These are phyloP conservation scores for Sporisorium exsertum DNA, from an alignment of 1,284 basidiomycete species.

Conservation along the genomic window DNA sequence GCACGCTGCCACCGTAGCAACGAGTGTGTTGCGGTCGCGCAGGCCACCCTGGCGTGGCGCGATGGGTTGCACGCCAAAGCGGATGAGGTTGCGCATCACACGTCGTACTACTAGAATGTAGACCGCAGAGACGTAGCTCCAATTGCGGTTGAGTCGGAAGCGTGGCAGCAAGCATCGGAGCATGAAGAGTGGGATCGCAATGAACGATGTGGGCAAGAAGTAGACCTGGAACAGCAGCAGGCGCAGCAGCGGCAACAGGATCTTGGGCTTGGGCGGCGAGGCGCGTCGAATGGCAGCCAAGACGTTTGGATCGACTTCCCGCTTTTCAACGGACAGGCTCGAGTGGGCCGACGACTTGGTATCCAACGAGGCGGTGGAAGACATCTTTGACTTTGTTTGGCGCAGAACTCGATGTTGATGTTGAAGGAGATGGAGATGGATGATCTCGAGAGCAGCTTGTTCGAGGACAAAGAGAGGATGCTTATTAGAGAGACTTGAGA, in stretches of 20 bases:
- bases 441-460: not conserved
- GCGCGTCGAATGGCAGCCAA: constrained; percentile 39
- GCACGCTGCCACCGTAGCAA: constrained; percentile 49
- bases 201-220: constrained; percentile 55
- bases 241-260: constrained; percentile 42
- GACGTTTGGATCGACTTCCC: constrained; percentile 47
- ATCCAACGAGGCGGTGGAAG: constrained; percentile 17
- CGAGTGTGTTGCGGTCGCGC: constrained; percentile 54
- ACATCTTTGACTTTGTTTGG: constrained; percentile 17
- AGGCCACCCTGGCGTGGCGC: constrained; percentile 59
- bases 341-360: constrained; percentile 18
- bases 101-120: constrained; percentile 54
- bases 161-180: constrained; percentile 50
- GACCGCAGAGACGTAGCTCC: constrained; percentile 53
- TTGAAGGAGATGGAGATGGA: not conserved
- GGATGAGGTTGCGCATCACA: constrained; percentile 55
- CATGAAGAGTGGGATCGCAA: constrained; percentile 53
- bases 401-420: not conserved
- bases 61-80: constrained; percentile 61
- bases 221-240: constrained; percentile 59
- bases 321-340: constrained; percentile 25
- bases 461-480: no score
- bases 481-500: no score
- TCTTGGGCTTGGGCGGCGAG: constrained; percentile 31
- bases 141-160: constrained; percentile 48